Evolutionary conservation across 2,329 filamentous ascomycete genomes (phyloP), one percentile per base, ranked within the genome.

Genomic region (Helotiales sp.): DNA sequence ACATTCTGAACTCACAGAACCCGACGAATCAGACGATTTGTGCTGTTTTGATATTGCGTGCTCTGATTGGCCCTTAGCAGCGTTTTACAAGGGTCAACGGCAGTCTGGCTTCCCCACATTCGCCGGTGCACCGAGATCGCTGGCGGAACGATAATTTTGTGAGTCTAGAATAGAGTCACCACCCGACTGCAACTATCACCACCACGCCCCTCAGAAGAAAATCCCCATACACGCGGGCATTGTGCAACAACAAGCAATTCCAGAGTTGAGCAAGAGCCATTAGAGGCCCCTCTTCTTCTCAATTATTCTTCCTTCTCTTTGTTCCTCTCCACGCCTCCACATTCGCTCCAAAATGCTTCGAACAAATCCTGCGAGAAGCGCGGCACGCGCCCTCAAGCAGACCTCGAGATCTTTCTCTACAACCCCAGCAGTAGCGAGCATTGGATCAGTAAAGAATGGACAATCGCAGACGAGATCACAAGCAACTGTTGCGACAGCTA

Each of bases 281-380:
- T 60, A 44, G 24, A 55, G 52, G 56, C 48, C 33, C 54, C 33
- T 50, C 34, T 52, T 29, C 38, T 44, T 24, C 52, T 29, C 27
- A 29, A 6, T 42, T 40, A 22, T 38, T 49, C 24, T 48, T 38
- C 50, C 27, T 34, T 24, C 52, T 33, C 49, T 52, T 44, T 30
- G 40, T 24, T 44, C 29, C 31, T 54, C 51, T 49, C 22, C 34
- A 44, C 36, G 51, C 51, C n/a, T 52, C 56, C 48, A 48, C 54
- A 40, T 52, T 50, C 46, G 55, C 40, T 52, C 46, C 55, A 66
- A 53, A 44, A 80, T 81, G 78, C 76, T 81, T 74, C 74, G 78
- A 71, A 66, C 79, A 69, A 74, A 76, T 71, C 75, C 78, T 62
- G 77, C 78, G 59, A 77, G 75, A 68, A 74, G 72, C 65, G 76